Base-by-base conservation (phyloP, 768 basidiomycete genomes). In the Calvatia gigantea region DNA sequence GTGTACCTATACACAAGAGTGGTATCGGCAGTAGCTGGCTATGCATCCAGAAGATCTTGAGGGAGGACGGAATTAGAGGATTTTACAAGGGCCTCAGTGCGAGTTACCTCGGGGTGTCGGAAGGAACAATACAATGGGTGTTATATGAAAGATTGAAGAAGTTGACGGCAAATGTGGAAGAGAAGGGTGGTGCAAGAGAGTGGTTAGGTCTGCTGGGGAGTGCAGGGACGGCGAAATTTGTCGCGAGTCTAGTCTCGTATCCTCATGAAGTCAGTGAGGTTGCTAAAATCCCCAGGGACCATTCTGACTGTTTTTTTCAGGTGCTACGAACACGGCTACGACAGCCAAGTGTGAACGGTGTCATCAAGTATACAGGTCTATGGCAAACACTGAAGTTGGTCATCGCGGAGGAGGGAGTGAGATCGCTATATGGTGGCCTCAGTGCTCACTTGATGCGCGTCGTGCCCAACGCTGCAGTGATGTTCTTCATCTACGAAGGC, bases 61-160 rank as follows among this genome's bases (percentile, higher is more conserved):
- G 82, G 42, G 80, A 89, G 53, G 92, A 97, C 66, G 96, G 97
- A 0, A 61, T 94, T 2, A 74, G 78, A 4, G 97, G 95, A 1
- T 90, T 98, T 61, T 99, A 99, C 73, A 93, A 94, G 70, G 97
- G 97, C 1, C 72, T 99, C 37, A 93, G 87, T 61, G 97, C 97
- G 55, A 94, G 91, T 60, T 94, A 96, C 71, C 78, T 99, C 7
- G 97, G 97, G 19, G 95, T 98, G 14, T 91, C 94, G 19, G 97
- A 99, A 70, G 88, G 88, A 2, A 92, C 93, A 17, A 98, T 99
- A 45, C 95, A 98, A 69, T 99, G 97, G 97, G 89, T 89, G 35
- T 73, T 99, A 14, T 98, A 99, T 68, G 97, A 99, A 71, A 83
- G 87, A 49, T 74, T 98, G 63, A 98, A 98, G 72, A 78, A 71